These are phyloP conservation scores for Talaromyces sp. DNA, from an alignment of 2,329 filamentous ascomycete species.

Conservation along the genomic window DNA sequence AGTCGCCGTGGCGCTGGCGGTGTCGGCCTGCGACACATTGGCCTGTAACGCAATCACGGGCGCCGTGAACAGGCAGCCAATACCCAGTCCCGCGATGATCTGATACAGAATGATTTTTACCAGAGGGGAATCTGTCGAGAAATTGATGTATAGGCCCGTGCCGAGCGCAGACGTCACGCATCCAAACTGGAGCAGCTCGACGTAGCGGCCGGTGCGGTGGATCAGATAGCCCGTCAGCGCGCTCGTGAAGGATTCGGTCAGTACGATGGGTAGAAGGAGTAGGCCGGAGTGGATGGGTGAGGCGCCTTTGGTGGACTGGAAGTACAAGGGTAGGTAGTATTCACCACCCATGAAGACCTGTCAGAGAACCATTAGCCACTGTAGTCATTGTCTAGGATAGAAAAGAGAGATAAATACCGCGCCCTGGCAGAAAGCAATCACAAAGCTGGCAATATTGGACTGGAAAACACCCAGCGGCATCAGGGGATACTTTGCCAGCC, in stretches of 20 bases:
- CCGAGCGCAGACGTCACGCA: conserved; percentile 40
- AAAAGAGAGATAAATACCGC: conserved; percentile 31
- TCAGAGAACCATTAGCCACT: neutral
- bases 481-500: conserved; percentile 62
- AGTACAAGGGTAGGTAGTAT: conserved; percentile 71
- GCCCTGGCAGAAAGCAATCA: conserved; percentile 45
- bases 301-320: conserved; percentile 63
- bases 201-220: conserved; percentile 47
- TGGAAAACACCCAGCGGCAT: conserved; percentile 63
- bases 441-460: conserved; percentile 55
- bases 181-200: conserved; percentile 44
- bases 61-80: conserved; percentile 50
- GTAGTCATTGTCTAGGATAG: neutral
- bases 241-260: conserved; percentile 41
- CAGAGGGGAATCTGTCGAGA: conserved; percentile 33
- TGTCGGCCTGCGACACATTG: conserved; percentile 46
- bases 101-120: conserved; percentile 45
- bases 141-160: conserved; percentile 44
- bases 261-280: conserved; percentile 59
- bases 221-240: conserved; percentile 47
- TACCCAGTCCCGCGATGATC: conserved; percentile 48
- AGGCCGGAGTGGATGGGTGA: conserved; percentile 56
- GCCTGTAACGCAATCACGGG: conserved; percentile 55
- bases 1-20: conserved; percentile 49
- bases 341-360: conserved; percentile 61